Evolutionary conservation across 1,139 yeast genomes (phyloP).

Genomic region (Suhomyces coccinellae): DNA sequence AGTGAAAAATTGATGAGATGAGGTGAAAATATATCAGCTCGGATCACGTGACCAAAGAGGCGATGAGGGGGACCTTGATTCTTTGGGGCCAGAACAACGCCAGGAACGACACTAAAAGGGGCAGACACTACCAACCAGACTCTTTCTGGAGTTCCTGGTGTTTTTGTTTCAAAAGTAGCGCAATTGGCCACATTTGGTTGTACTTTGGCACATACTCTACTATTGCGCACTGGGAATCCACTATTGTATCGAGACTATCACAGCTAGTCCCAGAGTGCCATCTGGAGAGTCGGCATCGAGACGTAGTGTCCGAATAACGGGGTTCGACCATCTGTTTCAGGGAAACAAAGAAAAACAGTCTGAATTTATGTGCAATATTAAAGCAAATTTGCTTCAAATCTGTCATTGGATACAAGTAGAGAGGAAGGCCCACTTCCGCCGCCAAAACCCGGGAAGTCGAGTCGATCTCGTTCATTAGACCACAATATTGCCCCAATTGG

Average conservation of each 20-base stretch:
- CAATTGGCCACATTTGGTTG: slow-evolving; percentile 29
- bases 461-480: not conserved
- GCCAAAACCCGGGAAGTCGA: not conserved
- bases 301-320: not conserved
- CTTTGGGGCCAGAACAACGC: not conserved
- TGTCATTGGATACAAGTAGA: slow-evolving; percentile 22
- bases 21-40: slow-evolving; percentile 10
- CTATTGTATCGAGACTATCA: slow-evolving; percentile 2
- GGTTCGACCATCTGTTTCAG: slow-evolving; percentile 4
- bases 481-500: not conserved
- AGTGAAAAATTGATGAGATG: slow-evolving; percentile 14
- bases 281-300: not conserved
- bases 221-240: not conserved
- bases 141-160: slow-evolving; percentile 4
- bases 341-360: slow-evolving; percentile 23
- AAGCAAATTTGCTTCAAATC: slow-evolving; percentile 23
- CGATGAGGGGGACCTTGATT: not conserved
- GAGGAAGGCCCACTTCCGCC: not conserved
- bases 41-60: slow-evolving; percentile 1
- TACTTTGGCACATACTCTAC: slow-evolving; percentile 16
- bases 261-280: not conserved
- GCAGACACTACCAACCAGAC: not conserved
- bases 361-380: slow-evolving; percentile 22
- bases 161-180: slow-evolving; percentile 21
- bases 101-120: not conserved